Conservation (phyloP, 2,329 filamentous ascomycete genomes). For the Trichoderma breve region DNA sequence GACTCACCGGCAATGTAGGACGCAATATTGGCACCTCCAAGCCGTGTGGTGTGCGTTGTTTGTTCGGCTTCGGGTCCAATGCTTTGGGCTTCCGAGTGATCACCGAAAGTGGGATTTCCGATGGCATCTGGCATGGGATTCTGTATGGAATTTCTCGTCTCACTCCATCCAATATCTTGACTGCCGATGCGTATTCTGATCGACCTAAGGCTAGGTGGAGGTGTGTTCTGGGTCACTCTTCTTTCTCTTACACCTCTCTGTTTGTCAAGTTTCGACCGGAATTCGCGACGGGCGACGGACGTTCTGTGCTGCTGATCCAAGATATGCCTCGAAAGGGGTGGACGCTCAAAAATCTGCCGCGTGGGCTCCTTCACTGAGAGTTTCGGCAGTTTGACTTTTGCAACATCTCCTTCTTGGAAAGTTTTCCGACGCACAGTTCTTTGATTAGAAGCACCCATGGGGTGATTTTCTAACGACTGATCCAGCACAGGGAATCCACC, state of each 20-base stretch:
- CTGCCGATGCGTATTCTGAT: slow-evolving; percentile 32
- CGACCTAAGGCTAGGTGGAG: neutral
- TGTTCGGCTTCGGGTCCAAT: neutral
- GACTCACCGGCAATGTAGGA: neutral
- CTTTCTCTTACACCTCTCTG: neutral
- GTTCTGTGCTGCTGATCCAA: neutral
- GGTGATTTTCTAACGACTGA: neutral
- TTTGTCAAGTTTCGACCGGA: neutral
- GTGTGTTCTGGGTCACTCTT: neutral
- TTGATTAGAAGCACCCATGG: slow-evolving; percentile 16
- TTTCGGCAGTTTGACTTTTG: slow-evolving; percentile 34
- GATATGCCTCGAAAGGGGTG: neutral
- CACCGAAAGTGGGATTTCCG: slow-evolving; percentile 20
- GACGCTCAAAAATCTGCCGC: neutral
- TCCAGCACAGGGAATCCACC: neutral
- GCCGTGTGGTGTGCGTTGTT: neutral
- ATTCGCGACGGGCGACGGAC: neutral
- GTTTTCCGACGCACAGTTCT: slow-evolving; percentile 29
- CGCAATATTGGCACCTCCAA: neutral
- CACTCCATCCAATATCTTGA: slow-evolving; percentile 32
- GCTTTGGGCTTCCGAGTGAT: neutral
- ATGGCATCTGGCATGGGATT: slow-evolving; percentile 21
- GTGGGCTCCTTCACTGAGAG: slow-evolving; percentile 27
- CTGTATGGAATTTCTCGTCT: slow-evolving; percentile 28
- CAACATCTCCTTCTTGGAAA: slow-evolving; percentile 33